These are phyloP conservation scores for Ramularia collo-cygni DNA, from an alignment of 2,329 filamentous ascomycete species.

Conservation along the genomic window DNA sequence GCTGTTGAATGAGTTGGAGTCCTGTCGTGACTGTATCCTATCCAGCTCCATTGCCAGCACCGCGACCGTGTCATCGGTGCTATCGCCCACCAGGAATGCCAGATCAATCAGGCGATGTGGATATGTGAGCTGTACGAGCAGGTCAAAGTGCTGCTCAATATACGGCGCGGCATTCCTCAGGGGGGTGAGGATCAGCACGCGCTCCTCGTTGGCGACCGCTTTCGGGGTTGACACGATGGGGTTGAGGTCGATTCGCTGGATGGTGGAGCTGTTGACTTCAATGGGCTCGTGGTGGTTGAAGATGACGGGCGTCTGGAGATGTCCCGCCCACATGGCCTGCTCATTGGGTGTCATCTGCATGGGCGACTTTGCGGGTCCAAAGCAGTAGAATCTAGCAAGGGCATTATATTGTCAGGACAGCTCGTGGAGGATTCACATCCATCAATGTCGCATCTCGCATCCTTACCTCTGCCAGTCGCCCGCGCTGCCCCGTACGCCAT, in stretches of 20 bases:
- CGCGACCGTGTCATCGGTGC: slow-evolving; percentile 83
- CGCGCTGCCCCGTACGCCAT: slow-evolving; percentile 71
- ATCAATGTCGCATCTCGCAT: slow-evolving; percentile 23
- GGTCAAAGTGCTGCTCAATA: slow-evolving; percentile 86
- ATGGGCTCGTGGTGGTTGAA: slow-evolving; percentile 93
- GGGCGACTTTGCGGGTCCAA: slow-evolving; percentile 88
- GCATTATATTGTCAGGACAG: slow-evolving; percentile 2
- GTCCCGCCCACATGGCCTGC: slow-evolving; percentile 78
- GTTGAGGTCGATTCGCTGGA: slow-evolving; percentile 79
- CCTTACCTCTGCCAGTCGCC: slow-evolving; percentile 84
- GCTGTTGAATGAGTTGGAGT: slow-evolving; percentile 78
- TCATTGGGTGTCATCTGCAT: slow-evolving; percentile 94
- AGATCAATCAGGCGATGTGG: slow-evolving; percentile 93
- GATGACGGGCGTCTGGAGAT: slow-evolving; percentile 84
- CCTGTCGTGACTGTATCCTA: slow-evolving; percentile 69
- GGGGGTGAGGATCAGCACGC: slow-evolving; percentile 84
- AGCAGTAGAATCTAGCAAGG: slow-evolving; percentile 79
- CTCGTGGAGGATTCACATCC: too few relatives aligned
- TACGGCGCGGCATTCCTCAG: slow-evolving; percentile 80
- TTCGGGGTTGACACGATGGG: slow-evolving; percentile 71
- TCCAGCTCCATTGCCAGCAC: slow-evolving; percentile 78
- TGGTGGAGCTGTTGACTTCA: slow-evolving; percentile 72
- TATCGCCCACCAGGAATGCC: slow-evolving; percentile 89
- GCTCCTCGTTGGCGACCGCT: slow-evolving; percentile 73
- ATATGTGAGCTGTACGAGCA: slow-evolving; percentile 82